Evolutionary conservation across 1,139 yeast genomes (phyloP).

Genomic region (Sugiyamaella paludigena): DNA sequence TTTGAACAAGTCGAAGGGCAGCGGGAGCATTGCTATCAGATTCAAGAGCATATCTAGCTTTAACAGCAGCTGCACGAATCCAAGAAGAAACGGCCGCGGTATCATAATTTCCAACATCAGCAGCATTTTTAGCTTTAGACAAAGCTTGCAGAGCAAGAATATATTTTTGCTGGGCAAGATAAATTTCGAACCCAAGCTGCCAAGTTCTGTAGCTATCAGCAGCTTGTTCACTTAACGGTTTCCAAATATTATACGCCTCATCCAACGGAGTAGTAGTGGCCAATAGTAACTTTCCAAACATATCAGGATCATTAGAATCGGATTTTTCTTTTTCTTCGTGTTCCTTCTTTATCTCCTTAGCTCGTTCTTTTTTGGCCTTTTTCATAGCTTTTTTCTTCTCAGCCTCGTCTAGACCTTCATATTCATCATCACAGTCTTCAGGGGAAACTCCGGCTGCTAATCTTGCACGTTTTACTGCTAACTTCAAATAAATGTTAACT

Average conservation of each 20-base stretch:
- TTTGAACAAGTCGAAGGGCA: slow-evolving; percentile 35
- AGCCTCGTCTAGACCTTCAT: slow-evolving; percentile 32
- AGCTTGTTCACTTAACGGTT: slow-evolving; percentile 33
- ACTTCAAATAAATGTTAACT: slow-evolving; percentile 53
- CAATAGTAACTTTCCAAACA: slow-evolving; percentile 43
- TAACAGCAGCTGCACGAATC: slow-evolving; percentile 31
- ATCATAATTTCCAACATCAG: slow-evolving; percentile 11
- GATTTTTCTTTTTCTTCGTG: slow-evolving; percentile 40
- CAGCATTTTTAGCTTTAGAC: slow-evolving; percentile 38
- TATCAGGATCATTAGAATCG: slow-evolving; percentile 44
- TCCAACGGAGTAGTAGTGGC: slow-evolving; percentile 42
- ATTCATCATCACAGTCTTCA: slow-evolving; percentile 22
- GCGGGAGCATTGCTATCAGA: slow-evolving; percentile 29
- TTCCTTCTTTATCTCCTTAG: slow-evolving; percentile 41
- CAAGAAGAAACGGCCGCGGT: slow-evolving; percentile 26
- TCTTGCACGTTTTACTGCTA: slow-evolving; percentile 28
- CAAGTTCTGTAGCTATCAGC: slow-evolving; percentile 37
- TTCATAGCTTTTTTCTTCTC: slow-evolving; percentile 37
- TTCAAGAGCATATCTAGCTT: slow-evolving; percentile 31
- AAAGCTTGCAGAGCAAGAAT: slow-evolving; percentile 48
- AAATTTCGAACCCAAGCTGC: slow-evolving; percentile 46
- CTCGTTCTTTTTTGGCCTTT: slow-evolving; percentile 43
- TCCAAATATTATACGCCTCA: slow-evolving; percentile 40
- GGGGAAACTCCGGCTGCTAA: slow-evolving; percentile 18
- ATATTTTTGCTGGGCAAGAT: slow-evolving; percentile 45